These are phyloP conservation scores for Neurospora terricola DNA, from an alignment of 495 filamentous ascomycete species.

Conservation along the genomic window DNA sequence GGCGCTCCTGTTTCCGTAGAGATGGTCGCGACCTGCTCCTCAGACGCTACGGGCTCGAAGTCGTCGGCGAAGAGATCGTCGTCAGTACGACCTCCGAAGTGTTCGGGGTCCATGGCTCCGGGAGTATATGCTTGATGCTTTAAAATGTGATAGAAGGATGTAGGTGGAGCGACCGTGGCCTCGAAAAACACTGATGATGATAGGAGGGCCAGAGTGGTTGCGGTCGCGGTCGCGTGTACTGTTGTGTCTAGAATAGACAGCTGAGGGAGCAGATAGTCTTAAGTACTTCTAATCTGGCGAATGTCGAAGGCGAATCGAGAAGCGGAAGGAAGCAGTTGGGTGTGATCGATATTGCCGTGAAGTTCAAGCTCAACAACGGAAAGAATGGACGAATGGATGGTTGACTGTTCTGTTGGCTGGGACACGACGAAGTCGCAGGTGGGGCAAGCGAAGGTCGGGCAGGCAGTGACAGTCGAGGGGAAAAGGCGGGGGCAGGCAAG, in stretches of 20 bases:
- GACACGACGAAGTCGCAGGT: neutral
- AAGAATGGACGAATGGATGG: neutral
- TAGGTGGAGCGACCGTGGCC: neutral
- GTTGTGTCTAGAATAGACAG: neutral
- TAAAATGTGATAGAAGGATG: neutral
- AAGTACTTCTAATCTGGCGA: neutral
- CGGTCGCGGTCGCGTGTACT: neutral
- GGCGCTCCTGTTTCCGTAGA: neutral
- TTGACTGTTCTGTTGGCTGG: neutral
- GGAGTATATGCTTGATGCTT: neutral
- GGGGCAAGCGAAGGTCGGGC: neutral
- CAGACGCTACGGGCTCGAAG: constrained; percentile 30
- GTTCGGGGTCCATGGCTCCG: constrained; percentile 24
- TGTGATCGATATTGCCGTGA: neutral
- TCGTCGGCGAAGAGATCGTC: constrained; percentile 43
- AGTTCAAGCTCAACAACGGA: neutral
- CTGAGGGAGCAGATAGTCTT: neutral
- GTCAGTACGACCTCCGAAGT: constrained; percentile 41
- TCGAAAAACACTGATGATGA: neutral
- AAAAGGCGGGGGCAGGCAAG: neutral
- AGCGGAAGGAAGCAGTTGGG: neutral
- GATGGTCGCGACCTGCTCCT: constrained; percentile 5
- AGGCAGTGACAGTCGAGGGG: neutral
- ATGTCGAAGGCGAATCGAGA: neutral
- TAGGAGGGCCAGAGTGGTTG: neutral